Evolutionary conservation across 1,139 yeast species (phyloP).

Genomic region (Yamadazyma trypodendri): DNA sequence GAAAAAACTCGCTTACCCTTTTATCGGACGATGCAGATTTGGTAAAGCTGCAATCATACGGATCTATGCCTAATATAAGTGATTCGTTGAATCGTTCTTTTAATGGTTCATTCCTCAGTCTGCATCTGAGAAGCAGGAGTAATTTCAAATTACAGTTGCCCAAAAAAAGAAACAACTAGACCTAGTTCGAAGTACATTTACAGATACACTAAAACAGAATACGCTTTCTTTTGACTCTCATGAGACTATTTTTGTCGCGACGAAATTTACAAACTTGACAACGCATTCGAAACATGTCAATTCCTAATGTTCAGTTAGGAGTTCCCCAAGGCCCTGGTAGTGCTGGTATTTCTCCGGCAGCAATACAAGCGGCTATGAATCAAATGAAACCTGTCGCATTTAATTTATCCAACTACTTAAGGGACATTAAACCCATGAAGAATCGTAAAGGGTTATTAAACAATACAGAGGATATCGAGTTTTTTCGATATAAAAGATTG

Average conservation of each 20-base stretch:
- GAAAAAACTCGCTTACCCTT: conserved; percentile 2
- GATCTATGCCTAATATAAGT: conserved; percentile 2
- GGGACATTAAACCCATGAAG: conserved; percentile 65
- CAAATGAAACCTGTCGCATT: conserved; percentile 24
- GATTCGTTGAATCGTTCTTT: conserved; percentile 3
- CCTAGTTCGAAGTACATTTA: too few species aligned
- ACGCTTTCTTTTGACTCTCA: not conserved
- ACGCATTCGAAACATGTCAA: conserved; percentile 12
- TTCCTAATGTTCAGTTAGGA: conserved; percentile 18
- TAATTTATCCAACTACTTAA: conserved; percentile 69
- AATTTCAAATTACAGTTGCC: conserved; percentile 13
- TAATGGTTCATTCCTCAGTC: not conserved
- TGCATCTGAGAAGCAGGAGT: conserved; percentile 12
- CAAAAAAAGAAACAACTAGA: conserved; percentile 2
- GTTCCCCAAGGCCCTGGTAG: conserved; percentile 17
- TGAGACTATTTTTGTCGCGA: not conserved
- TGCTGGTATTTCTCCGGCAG: too few species aligned
- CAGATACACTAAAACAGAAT: too few species aligned
- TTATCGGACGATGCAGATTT: conserved; percentile 1
- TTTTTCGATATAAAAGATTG: conserved; percentile 85
- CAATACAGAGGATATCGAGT: conserved; percentile 66
- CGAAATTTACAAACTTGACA: not conserved
- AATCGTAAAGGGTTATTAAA: conserved; percentile 77
- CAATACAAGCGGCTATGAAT: conserved; percentile 13
- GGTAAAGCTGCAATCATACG: conserved; percentile 5